A percentile compares a stretch with the other conserved stretches of the same genome.
These are phyloP conservation scores for Cordyceps javanica DNA, from an alignment of 2,329 filamentous ascomycete genomes.

Conservation along the genomic window DNA sequence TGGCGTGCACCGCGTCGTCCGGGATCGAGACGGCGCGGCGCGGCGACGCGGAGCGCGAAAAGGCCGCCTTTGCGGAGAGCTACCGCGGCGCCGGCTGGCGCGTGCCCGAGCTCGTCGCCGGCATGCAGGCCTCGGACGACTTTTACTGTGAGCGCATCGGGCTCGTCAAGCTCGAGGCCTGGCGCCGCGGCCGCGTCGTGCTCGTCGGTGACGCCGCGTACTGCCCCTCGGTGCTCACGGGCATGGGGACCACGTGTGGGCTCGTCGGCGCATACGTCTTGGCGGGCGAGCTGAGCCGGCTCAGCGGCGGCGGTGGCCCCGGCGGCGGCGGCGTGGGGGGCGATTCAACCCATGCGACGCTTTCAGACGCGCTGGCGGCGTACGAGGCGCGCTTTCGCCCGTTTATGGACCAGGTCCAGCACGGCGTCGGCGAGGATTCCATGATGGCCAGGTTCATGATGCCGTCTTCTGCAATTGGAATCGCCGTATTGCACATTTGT, in stretches of 20 bases:
- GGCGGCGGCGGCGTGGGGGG: slow-evolving; percentile 18
- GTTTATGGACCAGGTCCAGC: slow-evolving; percentile 33
- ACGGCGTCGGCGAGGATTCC: slow-evolving; percentile 11
- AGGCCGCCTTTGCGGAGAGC: slow-evolving; percentile 30
- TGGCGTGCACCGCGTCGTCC: slow-evolving; percentile 24
- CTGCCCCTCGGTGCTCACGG: slow-evolving; percentile 41
- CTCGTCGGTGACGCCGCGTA: slow-evolving; percentile 50
- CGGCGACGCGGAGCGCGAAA: slow-evolving; percentile 31
- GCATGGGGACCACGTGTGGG: slow-evolving; percentile 44
- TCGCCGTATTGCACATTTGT: background rate
- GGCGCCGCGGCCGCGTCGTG: slow-evolving; percentile 40
- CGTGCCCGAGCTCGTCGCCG: slow-evolving; percentile 34
- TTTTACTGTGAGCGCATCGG: slow-evolving; percentile 42
- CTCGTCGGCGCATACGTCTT: slow-evolving; percentile 49
- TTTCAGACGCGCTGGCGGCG: slow-evolving; percentile 29
- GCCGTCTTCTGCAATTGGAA: slow-evolving; percentile 7
- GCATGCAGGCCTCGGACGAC: slow-evolving; percentile 33
- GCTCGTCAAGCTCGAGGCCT: slow-evolving; percentile 38
- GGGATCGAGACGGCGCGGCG: slow-evolving; percentile 14
- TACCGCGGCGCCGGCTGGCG: slow-evolving; percentile 39
- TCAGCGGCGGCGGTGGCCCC: background rate
- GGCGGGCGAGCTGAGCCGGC: slow-evolving; percentile 42
- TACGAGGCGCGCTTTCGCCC: slow-evolving; percentile 42
- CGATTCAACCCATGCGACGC: slow-evolving; percentile 2
- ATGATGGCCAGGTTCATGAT: background rate